These are phyloP conservation scores for Hypericum perforatum DNA, from an alignment of 345 rosid genomes.

Conservation along the genomic window DNA sequence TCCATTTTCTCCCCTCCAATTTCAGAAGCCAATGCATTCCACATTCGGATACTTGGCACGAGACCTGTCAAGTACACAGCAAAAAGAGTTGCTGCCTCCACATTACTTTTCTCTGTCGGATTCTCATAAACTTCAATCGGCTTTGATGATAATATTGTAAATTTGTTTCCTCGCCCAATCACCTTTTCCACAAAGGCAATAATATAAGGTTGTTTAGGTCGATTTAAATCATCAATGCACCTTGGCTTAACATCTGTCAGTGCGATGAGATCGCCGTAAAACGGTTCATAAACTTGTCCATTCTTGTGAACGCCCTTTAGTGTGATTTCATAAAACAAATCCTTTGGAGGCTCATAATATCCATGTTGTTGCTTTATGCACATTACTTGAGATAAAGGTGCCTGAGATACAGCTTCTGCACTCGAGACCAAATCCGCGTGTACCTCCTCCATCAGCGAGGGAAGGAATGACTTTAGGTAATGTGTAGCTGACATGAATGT, in stretches of 20 bases:
- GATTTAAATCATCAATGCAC: slow-evolving; percentile 23
- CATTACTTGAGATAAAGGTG: slow-evolving; percentile 15
- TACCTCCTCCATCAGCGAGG: slow-evolving; percentile 26
- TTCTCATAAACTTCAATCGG: slow-evolving; percentile 16
- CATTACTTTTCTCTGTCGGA: background rate
- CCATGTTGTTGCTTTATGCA: slow-evolving; percentile 10
- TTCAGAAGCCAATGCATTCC: slow-evolving; percentile 25
- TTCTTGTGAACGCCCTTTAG: background rate
- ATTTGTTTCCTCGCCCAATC: background rate
- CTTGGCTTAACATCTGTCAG: slow-evolving; percentile 28
- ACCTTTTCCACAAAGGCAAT: slow-evolving; percentile 25
- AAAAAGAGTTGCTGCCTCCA: slow-evolving; percentile 4
- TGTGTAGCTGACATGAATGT: slow-evolving; percentile 18
- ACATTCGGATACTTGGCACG: slow-evolving; percentile 37
- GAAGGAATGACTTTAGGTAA: slow-evolving; percentile 19
- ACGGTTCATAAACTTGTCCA: slow-evolving; percentile 15
- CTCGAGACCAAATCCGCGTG: slow-evolving; percentile 30
- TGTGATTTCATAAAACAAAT: slow-evolving; percentile 17
- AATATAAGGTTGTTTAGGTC: slow-evolving; percentile 18
- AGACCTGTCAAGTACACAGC: slow-evolving; percentile 29
- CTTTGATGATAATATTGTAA: slow-evolving; percentile 26
- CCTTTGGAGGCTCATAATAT: slow-evolving; percentile 13
- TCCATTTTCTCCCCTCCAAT: slow-evolving; percentile 15
- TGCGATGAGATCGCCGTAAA: slow-evolving; percentile 29
- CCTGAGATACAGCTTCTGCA: slow-evolving; percentile 13